These are phyloP conservation scores for Mastigamoeba balamuthi DNA, from an alignment of 78 protist species.

Conservation along the genomic window DNA sequence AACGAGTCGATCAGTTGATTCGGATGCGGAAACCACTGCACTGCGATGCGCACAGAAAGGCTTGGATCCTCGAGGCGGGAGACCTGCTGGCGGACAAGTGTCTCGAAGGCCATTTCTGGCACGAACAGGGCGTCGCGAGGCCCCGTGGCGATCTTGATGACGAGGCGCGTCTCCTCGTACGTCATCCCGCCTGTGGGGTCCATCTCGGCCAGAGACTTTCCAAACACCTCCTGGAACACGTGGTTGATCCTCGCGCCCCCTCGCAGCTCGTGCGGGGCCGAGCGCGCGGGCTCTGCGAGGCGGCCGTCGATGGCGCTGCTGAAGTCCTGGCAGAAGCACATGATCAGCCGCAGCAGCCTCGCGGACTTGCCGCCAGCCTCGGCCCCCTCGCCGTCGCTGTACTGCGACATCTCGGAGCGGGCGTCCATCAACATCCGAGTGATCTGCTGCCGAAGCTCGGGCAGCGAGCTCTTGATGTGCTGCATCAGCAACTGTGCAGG, in stretches of 20 bases:
- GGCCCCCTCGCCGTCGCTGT: too few relatives aligned
- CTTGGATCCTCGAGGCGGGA: conserved; percentile 59
- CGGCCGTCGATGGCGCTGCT: conserved; percentile 69
- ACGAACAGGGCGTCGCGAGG: conserved; percentile 75
- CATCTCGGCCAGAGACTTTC: conserved; percentile 26
- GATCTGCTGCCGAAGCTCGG: conserved; percentile 40
- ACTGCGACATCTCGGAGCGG: conserved; percentile 9
- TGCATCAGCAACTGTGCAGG: conserved; percentile 53
- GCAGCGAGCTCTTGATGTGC: conserved; percentile 71
- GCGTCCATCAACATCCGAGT: conserved; percentile 28
- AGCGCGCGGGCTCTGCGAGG: conserved; percentile 8
- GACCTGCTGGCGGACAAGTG: conserved; percentile 59
- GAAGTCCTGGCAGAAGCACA: conserved; percentile 31
- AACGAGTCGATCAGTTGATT: neutral
- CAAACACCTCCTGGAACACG: conserved; percentile 70
- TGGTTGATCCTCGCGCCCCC: conserved; percentile 93
- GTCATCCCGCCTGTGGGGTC: conserved; percentile 42
- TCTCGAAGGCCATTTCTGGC: conserved; percentile 85
- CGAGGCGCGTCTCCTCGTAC: too few relatives aligned
- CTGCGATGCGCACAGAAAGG: neutral
- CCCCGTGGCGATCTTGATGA: conserved; percentile 77
- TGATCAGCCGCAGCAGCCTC: conserved; percentile 57
- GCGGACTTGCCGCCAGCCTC: conserved; percentile 63
- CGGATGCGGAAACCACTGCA: too few relatives aligned
- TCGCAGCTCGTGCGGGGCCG: conserved; percentile 31